Evolutionary conservation across 2,329 filamentous ascomycete genomes (phyloP).

Genomic region (Sporothrix curviconia): DNA sequence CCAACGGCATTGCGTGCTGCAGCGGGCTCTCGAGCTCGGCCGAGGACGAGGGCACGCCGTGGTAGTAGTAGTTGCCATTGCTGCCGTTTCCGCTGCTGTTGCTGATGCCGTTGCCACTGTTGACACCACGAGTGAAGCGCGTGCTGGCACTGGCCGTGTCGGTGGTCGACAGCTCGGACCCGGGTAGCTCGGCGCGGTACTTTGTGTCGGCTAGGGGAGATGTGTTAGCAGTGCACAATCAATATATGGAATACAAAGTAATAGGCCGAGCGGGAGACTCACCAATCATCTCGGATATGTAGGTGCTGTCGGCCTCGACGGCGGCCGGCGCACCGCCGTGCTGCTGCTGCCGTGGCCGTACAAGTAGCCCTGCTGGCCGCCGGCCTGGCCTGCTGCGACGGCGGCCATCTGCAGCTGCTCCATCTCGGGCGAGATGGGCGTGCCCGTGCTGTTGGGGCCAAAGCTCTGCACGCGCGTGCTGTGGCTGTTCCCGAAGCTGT

Average conservation of each 20-base stretch:
- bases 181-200: slow-evolving; percentile 38
- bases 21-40: slow-evolving; percentile 25
- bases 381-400: not conserved
- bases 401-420: slow-evolving; percentile 20
- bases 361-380: not conserved
- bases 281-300: slow-evolving; percentile 44
- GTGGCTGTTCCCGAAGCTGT: not conserved
- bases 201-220: slow-evolving; percentile 34
- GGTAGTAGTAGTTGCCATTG: slow-evolving; percentile 3
- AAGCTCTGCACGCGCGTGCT: not conserved
- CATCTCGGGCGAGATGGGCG: slow-evolving; percentile 33
- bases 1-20: slow-evolving; percentile 22
- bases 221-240: not conserved
- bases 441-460: slow-evolving; percentile 1
- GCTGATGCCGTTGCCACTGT: slow-evolving; percentile 14
- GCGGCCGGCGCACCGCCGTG: slow-evolving; percentile 4
- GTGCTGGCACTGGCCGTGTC: slow-evolving; percentile 15
- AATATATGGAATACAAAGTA: not conserved
- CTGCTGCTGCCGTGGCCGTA: slow-evolving; percentile 15
- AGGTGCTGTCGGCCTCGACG: slow-evolving; percentile 38
- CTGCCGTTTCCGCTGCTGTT: too few relatives aligned
- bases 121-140: too few relatives aligned
- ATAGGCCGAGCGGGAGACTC: slow-evolving; percentile 20
- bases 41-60: slow-evolving; percentile 6
- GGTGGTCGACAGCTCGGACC: slow-evolving; percentile 22